Conservation (phyloP, 768 basidiomycete genomes). For the Flagelloscypha sp. region DNA sequence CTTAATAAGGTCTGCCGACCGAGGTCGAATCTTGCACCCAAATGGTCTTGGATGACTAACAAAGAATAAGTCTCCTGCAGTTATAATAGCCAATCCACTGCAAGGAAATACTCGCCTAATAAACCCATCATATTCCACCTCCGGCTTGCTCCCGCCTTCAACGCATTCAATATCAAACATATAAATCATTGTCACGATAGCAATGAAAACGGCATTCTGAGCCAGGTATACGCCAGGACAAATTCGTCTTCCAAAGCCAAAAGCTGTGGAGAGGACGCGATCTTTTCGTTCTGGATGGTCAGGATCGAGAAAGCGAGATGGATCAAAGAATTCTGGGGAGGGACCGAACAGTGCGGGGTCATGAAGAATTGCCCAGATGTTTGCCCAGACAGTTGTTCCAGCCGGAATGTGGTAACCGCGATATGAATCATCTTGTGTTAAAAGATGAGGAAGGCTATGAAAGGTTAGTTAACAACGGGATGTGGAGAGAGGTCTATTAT, state of each 20-base stretch:
- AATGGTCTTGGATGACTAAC: constrained; percentile 2
- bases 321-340: constrained; percentile 39
- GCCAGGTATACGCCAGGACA: neutral
- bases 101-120: constrained; percentile 1
- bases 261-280: neutral
- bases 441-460: constrained; percentile 36
- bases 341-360: constrained; percentile 37
- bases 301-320: constrained; percentile 41
- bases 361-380: constrained; percentile 33
- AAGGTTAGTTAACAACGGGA: too few species aligned
- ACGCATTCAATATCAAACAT: constrained; percentile 11
- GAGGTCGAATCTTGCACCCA: neutral
- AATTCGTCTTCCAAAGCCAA: neutral
- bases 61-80: neutral
- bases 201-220: neutral
- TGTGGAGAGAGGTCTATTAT: too few species aligned
- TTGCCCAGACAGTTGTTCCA: constrained; percentile 35
- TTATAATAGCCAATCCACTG: neutral
- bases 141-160: constrained; percentile 3
- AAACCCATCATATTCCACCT: constrained; percentile 2
- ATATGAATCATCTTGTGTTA: constrained; percentile 45
- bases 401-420: constrained; percentile 36
- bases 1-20: neutral
- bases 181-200: constrained; percentile 12
- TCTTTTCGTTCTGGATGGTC: too few species aligned